Base-by-base conservation (phyloP, 371 early-diverging fungal genomes). In the Spiromyces aspiralis region DNA sequence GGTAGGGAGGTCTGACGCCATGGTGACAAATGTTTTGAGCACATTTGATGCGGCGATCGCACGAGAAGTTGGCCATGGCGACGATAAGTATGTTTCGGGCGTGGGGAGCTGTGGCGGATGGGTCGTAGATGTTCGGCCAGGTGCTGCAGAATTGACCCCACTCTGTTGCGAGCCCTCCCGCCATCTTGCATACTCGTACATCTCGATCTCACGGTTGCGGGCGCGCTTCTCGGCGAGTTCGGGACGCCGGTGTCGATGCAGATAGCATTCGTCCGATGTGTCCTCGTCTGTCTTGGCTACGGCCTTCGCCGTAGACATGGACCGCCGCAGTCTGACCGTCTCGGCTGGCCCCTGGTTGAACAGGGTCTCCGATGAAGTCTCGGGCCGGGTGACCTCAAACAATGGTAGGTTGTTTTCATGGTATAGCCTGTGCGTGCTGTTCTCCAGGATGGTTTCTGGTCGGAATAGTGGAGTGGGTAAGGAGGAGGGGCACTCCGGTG, bases 111-210 rank as follows among this genome's bases (percentile, higher is more conserved):
- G 35, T 16, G 16, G 35, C 35, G 6, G 35, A 35, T 35, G 35
- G n/a, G n/a, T n/a, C n/a, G n/a, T n/a, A n/a, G n/a, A n/a, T 35
- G 6, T 6, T 35, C 10, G 16, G 35, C 16, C 6, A 35, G 6
- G 16, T 10, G 35, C 6, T 35, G 35, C 35, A 6, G 35, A 35
- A 35, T 6, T 16, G 16, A 16, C 16, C 35, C 35, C 35, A 35
- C 35, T 35, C 10, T 16, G 10, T 10, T 6, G 16, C 6, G 35
- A 35, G n/a, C 59, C 49, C 27, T 60, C 60, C 26, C 51, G 57
- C 61, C 60, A 60, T 44, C 57, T 47, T 23, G 61, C 57, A 25
- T 64, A 64, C 53, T 60, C 54, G 35, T 64, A 60, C 43, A 64
- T 60, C 52, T 64, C 64, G 1, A 60, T 45, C 45, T 64, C 61